Base-by-base conservation (phyloP, 495 filamentous ascomycete genomes). In the Xylaria intraflava region DNA sequence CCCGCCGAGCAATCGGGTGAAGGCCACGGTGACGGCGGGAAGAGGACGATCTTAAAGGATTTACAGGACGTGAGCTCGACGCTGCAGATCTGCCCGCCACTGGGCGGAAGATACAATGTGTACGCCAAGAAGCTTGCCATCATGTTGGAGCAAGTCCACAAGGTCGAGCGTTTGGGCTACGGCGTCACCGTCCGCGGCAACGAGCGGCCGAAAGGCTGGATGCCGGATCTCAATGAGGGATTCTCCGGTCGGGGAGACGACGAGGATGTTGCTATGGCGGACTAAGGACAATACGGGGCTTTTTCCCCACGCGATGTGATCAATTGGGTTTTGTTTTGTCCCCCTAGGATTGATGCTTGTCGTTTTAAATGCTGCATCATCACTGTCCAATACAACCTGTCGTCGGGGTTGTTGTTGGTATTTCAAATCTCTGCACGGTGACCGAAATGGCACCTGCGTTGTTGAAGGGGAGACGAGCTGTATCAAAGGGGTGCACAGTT, bases 121-220 rank as follows among this genome's bases (percentile, higher is more conserved):
- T 78, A 84, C 52, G 71, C 78, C 27, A 88, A 87, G 78, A 97
- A 96, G 79, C 76, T 86, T 61, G 82, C 82, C 45, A 89, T 94
- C 6, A 96, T 95, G 90, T 79, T 82, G 60, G 77, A 75, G 58
- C 90, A 88, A 67, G 91, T 98, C 29, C 83, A 88, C 62, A 98
- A 98, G 79, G 93, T 97, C 22, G 93, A 98, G 76, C 79, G 80
- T 17, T 83, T 90, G 16, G 83, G 88, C 14, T 97, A 96, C 71
- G 89, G 89, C 9, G 79, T 95, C 62, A 78, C 83, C 27, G 84
- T 98, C 11, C 74, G 94, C 10, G 93, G 94, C 0, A 85, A 83
- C 44, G 93, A 98, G 71, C 74, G 90, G 51, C 94, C 93, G 3
- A 86, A 84, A 58, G 93, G 93, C 5, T 97, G 93, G 93, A 80